These are phyloP conservation scores for Neofusicoccum parvum DNA, from an alignment of 2,329 filamentous ascomycete genomes.

Conservation along the genomic window DNA sequence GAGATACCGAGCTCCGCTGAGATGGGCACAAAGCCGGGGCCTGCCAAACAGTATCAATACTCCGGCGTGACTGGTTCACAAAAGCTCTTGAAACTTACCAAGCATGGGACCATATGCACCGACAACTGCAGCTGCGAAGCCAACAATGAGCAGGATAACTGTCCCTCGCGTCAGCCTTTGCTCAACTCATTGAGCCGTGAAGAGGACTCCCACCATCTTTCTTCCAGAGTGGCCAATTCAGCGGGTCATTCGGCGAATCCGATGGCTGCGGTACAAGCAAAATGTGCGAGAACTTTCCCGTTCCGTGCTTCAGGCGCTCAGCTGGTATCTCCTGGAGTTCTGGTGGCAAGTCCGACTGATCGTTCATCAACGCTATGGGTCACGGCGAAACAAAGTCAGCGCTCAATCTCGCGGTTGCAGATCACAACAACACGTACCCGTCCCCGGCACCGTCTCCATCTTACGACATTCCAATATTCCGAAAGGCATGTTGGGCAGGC, in stretches of 20 bases:
- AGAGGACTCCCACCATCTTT: conserved; percentile 59
- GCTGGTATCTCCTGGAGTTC: conserved; percentile 49
- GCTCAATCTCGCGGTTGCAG: not conserved
- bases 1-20: conserved; percentile 47
- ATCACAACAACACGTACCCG: conserved; percentile 37
- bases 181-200: no score
- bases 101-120: conserved; percentile 57
- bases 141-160: conserved; percentile 64
- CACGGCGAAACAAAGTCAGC: not conserved
- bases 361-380: conserved; percentile 47
- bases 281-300: conserved; percentile 31
- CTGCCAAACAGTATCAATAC: conserved; percentile 19
- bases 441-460: conserved; percentile 52
- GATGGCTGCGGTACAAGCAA: conserved; percentile 48
- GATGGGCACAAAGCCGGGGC: conserved; percentile 53
- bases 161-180: no score
- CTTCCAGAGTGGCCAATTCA: conserved; percentile 76
- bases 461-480: conserved; percentile 51
- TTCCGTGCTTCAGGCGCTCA: conserved; percentile 38
- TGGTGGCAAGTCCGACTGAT: conserved; percentile 50
- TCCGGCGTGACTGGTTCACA: no score
- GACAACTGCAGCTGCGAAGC: conserved; percentile 51
- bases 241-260: conserved; percentile 53
- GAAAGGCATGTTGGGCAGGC: conserved; percentile 45
- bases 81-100: no score